Evolutionary conservation across 2,329 filamentous ascomycete species (phyloP), one percentile per base, ranked within the genome.

Genomic region (Seiridium cupressi): DNA sequence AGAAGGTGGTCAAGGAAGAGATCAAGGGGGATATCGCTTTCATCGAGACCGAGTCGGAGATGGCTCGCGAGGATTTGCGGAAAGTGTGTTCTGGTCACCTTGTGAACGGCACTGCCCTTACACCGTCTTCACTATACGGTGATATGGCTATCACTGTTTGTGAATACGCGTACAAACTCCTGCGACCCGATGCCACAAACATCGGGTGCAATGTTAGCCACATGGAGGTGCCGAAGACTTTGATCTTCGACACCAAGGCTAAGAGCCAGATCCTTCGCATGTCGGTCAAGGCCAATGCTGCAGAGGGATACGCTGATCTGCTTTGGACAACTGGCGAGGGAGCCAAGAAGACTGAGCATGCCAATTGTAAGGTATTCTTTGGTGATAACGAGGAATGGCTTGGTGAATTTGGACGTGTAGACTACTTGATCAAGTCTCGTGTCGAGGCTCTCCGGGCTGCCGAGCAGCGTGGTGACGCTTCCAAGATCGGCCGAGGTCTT

Each of bases 401-500:
- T 46, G 76, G 79, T 55, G 87, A 90, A 68, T 91, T 89, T 76
- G 81, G 86, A 62, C 87, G 89, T 57, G 84, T 84, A 65, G 81
- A 83, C 65, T 92, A 93, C 70, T 79, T 92, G 42, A 86, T 94
- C 70, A 84, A 86, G 67, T 81, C 80, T 31, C 84, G 87, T 59
- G 81, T 89, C 58, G 79, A 87, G 26, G 74, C 79, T 34, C 80
- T 89, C 3, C 77, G 81, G 65, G 76, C 84, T 63, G 88, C 86
- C 61, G 88, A 89, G 59, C 77, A 84, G 66, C 81, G 79, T 40
- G 89, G 89, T 44, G 82, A 84, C 59, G 89, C 89, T 35, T 89
- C 90, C 71, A 89, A 90, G 75, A 84, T 93, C 63, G 84, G 89
- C 55, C 86, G 89, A 34, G 89, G 89, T 40, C 85, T 93, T 77